Base-by-base conservation (phyloP, 139 green algal genomes). In the Monoraphidium neglectum region DNA sequence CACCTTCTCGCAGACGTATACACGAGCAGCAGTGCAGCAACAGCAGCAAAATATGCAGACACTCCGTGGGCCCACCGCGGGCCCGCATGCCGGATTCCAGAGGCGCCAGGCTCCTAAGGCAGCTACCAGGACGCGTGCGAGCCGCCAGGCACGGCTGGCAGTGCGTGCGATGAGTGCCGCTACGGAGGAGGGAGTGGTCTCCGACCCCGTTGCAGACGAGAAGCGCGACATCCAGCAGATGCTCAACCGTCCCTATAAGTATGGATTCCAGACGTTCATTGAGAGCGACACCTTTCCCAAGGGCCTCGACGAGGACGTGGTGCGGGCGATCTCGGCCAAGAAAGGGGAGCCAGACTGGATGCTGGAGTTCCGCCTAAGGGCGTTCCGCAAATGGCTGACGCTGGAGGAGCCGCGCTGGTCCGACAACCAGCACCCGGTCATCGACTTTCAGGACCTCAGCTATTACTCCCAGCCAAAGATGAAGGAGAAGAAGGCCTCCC, bases 291-390 rank as follows among this genome's bases (percentile, higher is more conserved):
- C 75, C 26, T 97, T 97, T 64, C 84, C 87, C 1, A 93, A 92
- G 66, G 95, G 95, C 28, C 80, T 99, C 3, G 84, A 88, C 72
- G 95, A 99, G 87, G 93, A 98, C n/a, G 93, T 96, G 13, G 95
- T 99, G 32, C 84, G 96, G 0, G 89, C 95, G 15, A 99, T 99
- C 47, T 97, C 90, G 0, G 90, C 89, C 36, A 99, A 99, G 88
- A 99, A 99, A 89, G 85, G 95, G 4, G 97, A 99, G 89, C 97
- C 97, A 16, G 95, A 99, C 38, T 99, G 97, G 97, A 93, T 99
- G 90, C 91, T 99, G 30, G 96, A 99, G 38, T 99, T 99, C 72
- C 81, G 92, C 18, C 87, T 99, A 18, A 93, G 93, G 62, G 97
- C 96, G 0, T 99, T 92, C 79, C 79, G 90, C 24, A 93, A 94